Percentiles rank a stretch among this genome's conserved stretches.
Evolutionary conservation across 2,329 filamentous ascomycete genomes (phyloP).

Genomic region (Keithomyces neogunnii): DNA sequence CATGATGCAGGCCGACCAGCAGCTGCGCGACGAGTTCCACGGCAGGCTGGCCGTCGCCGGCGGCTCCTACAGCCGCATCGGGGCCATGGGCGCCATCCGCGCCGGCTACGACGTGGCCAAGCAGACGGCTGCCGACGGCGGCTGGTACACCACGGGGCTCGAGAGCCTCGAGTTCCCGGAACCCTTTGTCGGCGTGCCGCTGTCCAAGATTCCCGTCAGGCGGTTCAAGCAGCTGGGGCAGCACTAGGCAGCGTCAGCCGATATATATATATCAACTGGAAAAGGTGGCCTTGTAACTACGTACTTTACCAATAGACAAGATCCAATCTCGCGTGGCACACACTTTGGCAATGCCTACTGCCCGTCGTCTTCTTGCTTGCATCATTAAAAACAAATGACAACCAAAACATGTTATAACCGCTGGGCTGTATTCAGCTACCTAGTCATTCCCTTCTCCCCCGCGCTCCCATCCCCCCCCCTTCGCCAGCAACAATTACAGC

Average conservation of each 20-base stretch:
- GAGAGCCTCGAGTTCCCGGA: conserved; percentile 16
- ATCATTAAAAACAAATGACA: too few species aligned
- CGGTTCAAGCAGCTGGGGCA: conserved; percentile 9
- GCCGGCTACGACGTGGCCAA: conserved; percentile 26
- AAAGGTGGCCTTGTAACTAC: too few species aligned
- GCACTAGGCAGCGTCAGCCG: background rate
- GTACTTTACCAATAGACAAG: too few species aligned
- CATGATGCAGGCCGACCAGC: conserved; percentile 47
- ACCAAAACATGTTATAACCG: too few species aligned
- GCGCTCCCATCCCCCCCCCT: background rate
- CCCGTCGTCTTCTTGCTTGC: too few species aligned
- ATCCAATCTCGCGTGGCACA: too few species aligned
- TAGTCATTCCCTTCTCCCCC: background rate
- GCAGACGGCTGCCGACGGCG: conserved; percentile 10
- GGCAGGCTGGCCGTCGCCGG: conserved; percentile 57
- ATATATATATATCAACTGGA: too few species aligned
- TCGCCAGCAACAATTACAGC: background rate
- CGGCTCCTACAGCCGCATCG: conserved; percentile 44
- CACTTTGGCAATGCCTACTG: too few species aligned
- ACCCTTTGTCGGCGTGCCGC: conserved; percentile 17
- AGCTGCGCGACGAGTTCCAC: conserved; percentile 47
- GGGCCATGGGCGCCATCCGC: conserved; percentile 42
- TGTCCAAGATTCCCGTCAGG: conserved; percentile 18
- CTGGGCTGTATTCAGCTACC: too few species aligned
- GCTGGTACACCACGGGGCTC: conserved; percentile 20